Base-by-base conservation (phyloP, 2,329 filamentous ascomycete genomes). In the Arthrinium puccinioides region DNA sequence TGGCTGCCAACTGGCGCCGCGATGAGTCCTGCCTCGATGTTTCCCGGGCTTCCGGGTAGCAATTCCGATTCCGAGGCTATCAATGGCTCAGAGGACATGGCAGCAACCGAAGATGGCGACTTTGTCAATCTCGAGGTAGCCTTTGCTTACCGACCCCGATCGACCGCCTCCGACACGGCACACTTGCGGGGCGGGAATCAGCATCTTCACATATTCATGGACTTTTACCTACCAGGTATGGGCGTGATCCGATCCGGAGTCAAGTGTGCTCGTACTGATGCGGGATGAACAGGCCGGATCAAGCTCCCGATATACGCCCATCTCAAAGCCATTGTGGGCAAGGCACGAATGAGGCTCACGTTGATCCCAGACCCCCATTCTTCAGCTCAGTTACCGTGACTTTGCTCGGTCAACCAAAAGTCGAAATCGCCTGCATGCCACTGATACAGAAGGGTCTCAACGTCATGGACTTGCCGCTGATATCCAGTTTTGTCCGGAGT, bases 391-490 rank as follows among this genome's bases (percentile, higher is more conserved):
- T 36, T 6, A 36, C 33, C 11, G 7, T 36, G 7, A 36, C 24
- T 2, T 19, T 36, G 7, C 33, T 36, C 11, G 33, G 33, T 18
- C 33, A 36, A 19, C 33, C 33, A 7, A 36, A 36, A n/a, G 33
- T 36, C 16, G 33, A 36, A 6, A 36, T 36, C 18, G 33, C 33
- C 18, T 36, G 33, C 33, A 36, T 36, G 33, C 33, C 33, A 18
- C 33, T 36, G 7, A 19, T 36, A 5, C 33, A 36, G 10, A 36
- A 36, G 33, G 33, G 33, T 15, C 18, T 36, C 11, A 36, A 36
- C 18, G 28, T 36, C 24, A 36, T 36, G 33, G 33, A 36, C 33
- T 24, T 36, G 11, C 33, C 33, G 24, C 33, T 36, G 15, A 36
- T 36, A 11, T 36, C 33, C 2, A 36, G 33, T n/a, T 36, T 36